A percentile compares a stretch with the other conserved stretches of the same genome.
Conservation (phyloP, 2,329 filamentous ascomycete species). For the Aspergillus proliferans region DNA sequence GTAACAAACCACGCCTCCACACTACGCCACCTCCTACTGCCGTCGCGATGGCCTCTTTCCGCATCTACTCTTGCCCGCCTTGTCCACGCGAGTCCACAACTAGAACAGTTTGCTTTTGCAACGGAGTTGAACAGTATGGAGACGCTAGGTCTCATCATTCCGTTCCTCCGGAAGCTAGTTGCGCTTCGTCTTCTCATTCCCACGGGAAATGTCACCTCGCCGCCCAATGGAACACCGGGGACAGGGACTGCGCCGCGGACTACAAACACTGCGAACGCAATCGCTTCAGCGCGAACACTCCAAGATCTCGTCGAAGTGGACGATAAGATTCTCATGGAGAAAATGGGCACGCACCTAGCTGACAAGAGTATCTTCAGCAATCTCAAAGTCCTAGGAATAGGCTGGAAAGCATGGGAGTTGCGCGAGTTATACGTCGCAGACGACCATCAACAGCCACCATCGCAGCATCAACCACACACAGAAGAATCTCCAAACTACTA, state of each 20-base stretch:
- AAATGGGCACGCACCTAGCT: slow-evolving; percentile 24
- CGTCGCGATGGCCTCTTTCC: slow-evolving; percentile 50
- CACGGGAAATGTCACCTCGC: slow-evolving; percentile 12
- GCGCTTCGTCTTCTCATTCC: slow-evolving; percentile 39
- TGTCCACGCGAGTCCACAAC: slow-evolving; percentile 49
- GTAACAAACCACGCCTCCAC: slow-evolving; percentile 46
- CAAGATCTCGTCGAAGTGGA: slow-evolving; percentile 33
- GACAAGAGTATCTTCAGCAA: slow-evolving; percentile 27
- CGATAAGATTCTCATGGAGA: slow-evolving; percentile 26
- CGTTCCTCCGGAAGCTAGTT: slow-evolving; percentile 34
- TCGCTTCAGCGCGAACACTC: slow-evolving; percentile 18
- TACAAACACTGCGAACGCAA: neutral
- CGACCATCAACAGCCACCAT: neutral
- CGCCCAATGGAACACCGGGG: slow-evolving; percentile 2
- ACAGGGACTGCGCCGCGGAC: neutral
- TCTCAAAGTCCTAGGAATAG: slow-evolving; percentile 32
- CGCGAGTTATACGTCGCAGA: slow-evolving; percentile 30
- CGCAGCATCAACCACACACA: too few relatives aligned
- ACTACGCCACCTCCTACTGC: slow-evolving; percentile 52
- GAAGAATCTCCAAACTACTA: neutral
- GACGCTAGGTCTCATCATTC: slow-evolving; percentile 32
- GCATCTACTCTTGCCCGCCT: slow-evolving; percentile 45
- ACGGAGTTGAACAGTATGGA: slow-evolving; percentile 38
- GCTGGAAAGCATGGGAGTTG: slow-evolving; percentile 35
- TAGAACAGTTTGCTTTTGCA: slow-evolving; percentile 54